Percentiles rank a stretch among this genome's conserved stretches.
phyloP scores from a whole-genome alignment of 2,329 filamentous ascomycete species.

The Colletotrichum sp. region DNA sequence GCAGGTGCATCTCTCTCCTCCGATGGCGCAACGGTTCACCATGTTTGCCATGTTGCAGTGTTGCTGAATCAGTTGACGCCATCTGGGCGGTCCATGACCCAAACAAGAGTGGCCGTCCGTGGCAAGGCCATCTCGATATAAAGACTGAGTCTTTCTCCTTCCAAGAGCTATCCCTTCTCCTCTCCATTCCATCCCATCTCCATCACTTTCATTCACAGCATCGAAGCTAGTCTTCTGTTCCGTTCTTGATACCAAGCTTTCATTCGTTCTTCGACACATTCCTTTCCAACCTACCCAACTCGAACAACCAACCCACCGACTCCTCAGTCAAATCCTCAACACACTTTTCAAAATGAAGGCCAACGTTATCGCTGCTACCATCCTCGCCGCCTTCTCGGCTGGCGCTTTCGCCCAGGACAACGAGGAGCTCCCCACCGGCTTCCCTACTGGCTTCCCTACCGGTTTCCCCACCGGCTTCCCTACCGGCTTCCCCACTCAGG shows the following conservation, averaged over 20 bases:
- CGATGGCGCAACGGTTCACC: conserved; percentile 2
- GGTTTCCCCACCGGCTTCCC: background rate
- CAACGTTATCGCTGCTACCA: conserved; percentile 12
- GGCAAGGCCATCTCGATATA: background rate
- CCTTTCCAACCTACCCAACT: background rate
- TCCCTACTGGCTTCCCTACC: conserved; percentile 7
- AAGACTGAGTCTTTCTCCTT: background rate
- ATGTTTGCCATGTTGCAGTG: background rate
- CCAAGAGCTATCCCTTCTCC: background rate
- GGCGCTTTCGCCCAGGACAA: conserved; percentile 4
- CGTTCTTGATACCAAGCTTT: conserved; percentile 6
- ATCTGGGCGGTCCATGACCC: background rate
- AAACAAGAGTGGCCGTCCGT: background rate
- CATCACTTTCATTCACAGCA: conserved; percentile 16
- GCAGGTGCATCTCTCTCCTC: background rate
- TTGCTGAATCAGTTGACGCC: background rate
- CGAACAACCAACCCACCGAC: background rate
- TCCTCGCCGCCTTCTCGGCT: conserved; percentile 15
- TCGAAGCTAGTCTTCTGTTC: conserved; percentile 20
- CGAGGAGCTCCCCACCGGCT: background rate
- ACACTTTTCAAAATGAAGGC: conserved; percentile 9
- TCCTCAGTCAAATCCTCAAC: background rate
- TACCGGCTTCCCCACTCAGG: background rate
- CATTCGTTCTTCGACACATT: conserved; percentile 1
- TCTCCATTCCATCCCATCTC: background rate